phyloP scores from a whole-genome alignment of 768 basidiomycete genomes.

The Mycena albidolilacea region DNA sequence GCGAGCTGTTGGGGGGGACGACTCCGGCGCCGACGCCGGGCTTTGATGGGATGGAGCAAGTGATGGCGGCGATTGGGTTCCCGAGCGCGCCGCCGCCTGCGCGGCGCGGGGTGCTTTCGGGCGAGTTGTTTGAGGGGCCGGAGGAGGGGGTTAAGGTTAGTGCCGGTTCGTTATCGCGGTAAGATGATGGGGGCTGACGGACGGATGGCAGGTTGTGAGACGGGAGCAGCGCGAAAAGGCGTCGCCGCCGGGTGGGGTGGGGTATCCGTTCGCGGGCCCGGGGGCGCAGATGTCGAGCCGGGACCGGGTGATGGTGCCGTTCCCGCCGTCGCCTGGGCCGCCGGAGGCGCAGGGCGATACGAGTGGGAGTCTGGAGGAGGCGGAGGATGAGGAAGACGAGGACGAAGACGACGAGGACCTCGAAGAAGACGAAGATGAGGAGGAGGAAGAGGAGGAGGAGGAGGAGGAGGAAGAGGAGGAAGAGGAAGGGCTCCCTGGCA shows the following conservation, averaged over 20 bases:
- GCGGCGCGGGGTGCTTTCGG: conserved; percentile 70
- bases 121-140: conserved; percentile 71
- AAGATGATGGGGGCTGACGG: neutral
- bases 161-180: too few relatives aligned
- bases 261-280: conserved; percentile 79
- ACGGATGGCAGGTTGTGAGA: conserved; percentile 47
- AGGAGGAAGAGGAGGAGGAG: conserved; percentile 54
- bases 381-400: conserved; percentile 43
- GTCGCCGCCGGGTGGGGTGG: conserved; percentile 28
- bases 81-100: conserved; percentile 66
- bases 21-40: conserved; percentile 46
- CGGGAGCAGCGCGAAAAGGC: conserved; percentile 55
- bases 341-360: conserved; percentile 54
- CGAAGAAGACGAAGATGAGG: conserved; percentile 39
- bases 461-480: conserved; percentile 63
- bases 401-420: conserved; percentile 42
- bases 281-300: conserved; percentile 74
- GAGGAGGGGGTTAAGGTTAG: conserved; percentile 56
- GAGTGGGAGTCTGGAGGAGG: conserved; percentile 39
- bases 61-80: conserved; percentile 69
- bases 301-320: conserved; percentile 69
- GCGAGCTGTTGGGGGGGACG: conserved; percentile 41
- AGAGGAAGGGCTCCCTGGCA: conserved; percentile 51
- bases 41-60: conserved; percentile 70
- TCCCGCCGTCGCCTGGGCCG: conserved; percentile 75